Evolutionary conservation across 1,284 basidiomycete genomes (phyloP).

Genomic region (Anthracocystis panici-leucophaei): DNA sequence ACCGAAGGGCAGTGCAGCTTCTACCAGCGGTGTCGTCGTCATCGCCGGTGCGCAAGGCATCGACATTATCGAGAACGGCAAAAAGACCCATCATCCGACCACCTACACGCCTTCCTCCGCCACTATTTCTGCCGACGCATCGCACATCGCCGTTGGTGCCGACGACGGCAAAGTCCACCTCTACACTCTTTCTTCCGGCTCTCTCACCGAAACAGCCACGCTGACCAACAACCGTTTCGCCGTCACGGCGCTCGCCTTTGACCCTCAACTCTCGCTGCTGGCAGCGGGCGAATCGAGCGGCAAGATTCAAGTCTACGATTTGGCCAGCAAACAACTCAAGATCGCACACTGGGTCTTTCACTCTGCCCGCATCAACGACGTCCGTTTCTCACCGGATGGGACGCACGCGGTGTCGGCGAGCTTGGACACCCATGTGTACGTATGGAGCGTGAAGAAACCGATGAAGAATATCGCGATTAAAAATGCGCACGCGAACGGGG

Average conservation of each 20-base stretch:
- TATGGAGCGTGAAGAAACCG: slow-evolving; percentile 85
- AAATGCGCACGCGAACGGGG: slow-evolving; percentile 64
- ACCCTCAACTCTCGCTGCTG: slow-evolving; percentile 80
- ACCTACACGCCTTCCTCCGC: slow-evolving; percentile 68
- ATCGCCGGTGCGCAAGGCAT: slow-evolving; percentile 78
- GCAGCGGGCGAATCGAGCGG: slow-evolving; percentile 79
- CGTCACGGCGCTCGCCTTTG: slow-evolving; percentile 84
- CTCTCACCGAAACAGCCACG: slow-evolving; percentile 55
- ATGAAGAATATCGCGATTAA: slow-evolving; percentile 84
- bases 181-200: slow-evolving; percentile 27
- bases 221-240: slow-evolving; percentile 75
- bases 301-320: slow-evolving; percentile 83
- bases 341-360: slow-evolving; percentile 83
- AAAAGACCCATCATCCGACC: slow-evolving; percentile 41
- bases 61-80: slow-evolving; percentile 72
- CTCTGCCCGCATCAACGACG: slow-evolving; percentile 81
- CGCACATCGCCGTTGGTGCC: slow-evolving; percentile 79
- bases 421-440: slow-evolving; percentile 85
- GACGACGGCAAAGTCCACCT: slow-evolving; percentile 69
- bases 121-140: slow-evolving; percentile 72
- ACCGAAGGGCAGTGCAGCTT: slow-evolving; percentile 73
- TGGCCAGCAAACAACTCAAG: slow-evolving; percentile 68
- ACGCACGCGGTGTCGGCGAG: slow-evolving; percentile 76
- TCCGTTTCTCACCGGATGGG: slow-evolving; percentile 82
- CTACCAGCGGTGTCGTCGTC: slow-evolving; percentile 73